Evolutionary conservation across 176 grass and related monocot species (phyloP).

Genomic region (Bolboschoenus planiculmis): DNA sequence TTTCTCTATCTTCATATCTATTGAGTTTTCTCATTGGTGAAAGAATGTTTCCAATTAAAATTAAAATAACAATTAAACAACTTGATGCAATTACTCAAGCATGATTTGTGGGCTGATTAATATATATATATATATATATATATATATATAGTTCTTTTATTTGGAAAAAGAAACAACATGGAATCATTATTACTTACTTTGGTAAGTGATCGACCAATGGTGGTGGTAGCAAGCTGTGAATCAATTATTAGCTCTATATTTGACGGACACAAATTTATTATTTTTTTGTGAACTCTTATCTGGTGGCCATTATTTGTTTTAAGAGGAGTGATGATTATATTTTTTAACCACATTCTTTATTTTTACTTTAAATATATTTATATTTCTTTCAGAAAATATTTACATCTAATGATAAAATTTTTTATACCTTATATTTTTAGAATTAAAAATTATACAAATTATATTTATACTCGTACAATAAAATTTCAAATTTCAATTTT

Average conservation of each 20-base stretch:
- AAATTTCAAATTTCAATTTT: too few relatives aligned
- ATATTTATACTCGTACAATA: too few relatives aligned
- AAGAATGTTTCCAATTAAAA: not conserved
- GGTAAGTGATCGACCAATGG: not conserved
- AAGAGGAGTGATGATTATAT: too few relatives aligned
- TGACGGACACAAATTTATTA: not conserved
- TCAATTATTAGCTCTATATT: not conserved
- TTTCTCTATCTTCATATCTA: not conserved
- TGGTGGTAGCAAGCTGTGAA: not conserved
- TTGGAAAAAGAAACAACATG: not conserved
- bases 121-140: not conserved
- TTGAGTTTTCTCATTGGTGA: not conserved
- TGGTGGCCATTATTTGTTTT: not conserved
- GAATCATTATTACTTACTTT: constrained; percentile 6
- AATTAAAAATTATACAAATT: too few relatives aligned
- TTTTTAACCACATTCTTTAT: too few relatives aligned
- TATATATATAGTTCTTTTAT: not conserved
- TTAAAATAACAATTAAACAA: not conserved
- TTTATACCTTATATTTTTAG: too few relatives aligned
- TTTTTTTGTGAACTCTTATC: not conserved
- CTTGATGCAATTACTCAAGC: not conserved
- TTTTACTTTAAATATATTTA: too few relatives aligned
- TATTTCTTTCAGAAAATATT: too few relatives aligned
- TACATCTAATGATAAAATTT: too few relatives aligned
- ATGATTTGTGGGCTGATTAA: not conserved